Evolutionary conservation across 2,329 filamentous ascomycete species (phyloP).

Genomic region (Niveomyces coronatus): DNA sequence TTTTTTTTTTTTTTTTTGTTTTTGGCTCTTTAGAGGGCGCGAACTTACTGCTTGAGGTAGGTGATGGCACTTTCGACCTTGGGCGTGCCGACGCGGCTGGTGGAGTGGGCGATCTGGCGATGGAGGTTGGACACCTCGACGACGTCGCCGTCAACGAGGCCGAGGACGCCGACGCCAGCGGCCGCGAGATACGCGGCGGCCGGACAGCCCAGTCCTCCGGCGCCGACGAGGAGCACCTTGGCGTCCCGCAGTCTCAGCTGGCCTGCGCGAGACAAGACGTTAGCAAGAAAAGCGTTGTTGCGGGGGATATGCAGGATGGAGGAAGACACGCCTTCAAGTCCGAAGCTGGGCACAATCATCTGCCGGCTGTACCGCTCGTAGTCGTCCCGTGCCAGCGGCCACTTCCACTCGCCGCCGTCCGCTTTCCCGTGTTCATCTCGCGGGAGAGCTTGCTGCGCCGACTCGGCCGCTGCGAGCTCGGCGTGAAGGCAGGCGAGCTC

Average conservation of each 20-base stretch:
- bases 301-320: background rate
- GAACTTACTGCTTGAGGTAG: slow-evolving; percentile 42
- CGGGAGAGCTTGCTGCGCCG: slow-evolving; percentile 11
- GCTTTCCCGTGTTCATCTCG: slow-evolving; percentile 6
- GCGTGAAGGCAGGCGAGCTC: slow-evolving; percentile 35
- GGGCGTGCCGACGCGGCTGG: slow-evolving; percentile 55
- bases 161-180: slow-evolving; percentile 73
- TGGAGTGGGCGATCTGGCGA: slow-evolving; percentile 76
- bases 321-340: slow-evolving; percentile 51
- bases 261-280: slow-evolving; percentile 34
- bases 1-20: too few species aligned
- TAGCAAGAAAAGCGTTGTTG: background rate
- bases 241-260: slow-evolving; percentile 64
- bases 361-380: slow-evolving; percentile 84
- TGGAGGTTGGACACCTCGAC: slow-evolving; percentile 90
- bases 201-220: slow-evolving; percentile 84
- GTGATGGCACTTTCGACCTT: slow-evolving; percentile 72
- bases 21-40: too few species aligned
- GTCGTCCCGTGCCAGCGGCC: slow-evolving; percentile 62
- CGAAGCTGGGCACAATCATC: slow-evolving; percentile 77
- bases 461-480: slow-evolving; percentile 33
- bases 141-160: slow-evolving; percentile 75
- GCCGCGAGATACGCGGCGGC: slow-evolving; percentile 88
- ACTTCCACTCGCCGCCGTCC: slow-evolving; percentile 32
- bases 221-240: slow-evolving; percentile 71